Evolutionary conservation across 257 asterid species (phyloP), one percentile per base, ranked within the genome.

Genomic region (Nicotiana noctiflora): DNA sequence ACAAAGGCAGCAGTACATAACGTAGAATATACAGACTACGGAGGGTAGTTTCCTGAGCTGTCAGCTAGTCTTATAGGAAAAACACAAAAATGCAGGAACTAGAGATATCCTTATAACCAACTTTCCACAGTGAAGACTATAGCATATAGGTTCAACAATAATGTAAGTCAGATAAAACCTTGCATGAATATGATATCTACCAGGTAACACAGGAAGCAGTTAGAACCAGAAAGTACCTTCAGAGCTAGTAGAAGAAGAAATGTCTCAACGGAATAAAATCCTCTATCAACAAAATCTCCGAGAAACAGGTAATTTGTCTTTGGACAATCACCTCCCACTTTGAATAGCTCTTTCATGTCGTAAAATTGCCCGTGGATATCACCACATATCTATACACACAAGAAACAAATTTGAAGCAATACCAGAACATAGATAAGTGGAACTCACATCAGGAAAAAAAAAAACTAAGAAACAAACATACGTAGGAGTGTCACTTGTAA

Each of bases 301-400:
- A 95, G 97, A 91, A 95, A 95, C 80, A 95, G 89, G 88, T 95
- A 95, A 90, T 92, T 95, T 53, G 98, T 95, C 85, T 89, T 87
- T 11, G 98, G 99, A 81, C 97, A 95, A 86, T 93, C 98, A 76
- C 98, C 98, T 57, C 98, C 99, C 37, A 93, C 99, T 89, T 87
- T 93, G 84, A 95, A 95, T 83, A 95, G 94, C 89, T 95, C 98
- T 86, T 92, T 92, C 99, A 95, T 90, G 93, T 95, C 99, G 89
- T 93, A 93, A 83, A 95, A 93, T 83, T 95, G 99, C 72, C 99
- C 99, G 9, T 95, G 99, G 79, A 95, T 95, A 91, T 95, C 99
- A 40, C 99, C 99, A 86, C 99, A 95, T 80, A 95, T 93, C 99
- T 95, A 86, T 82, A 90, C 19, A 49, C 17, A 19, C 46, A 77